Evolutionary conservation across 805 yeast genomes (phyloP), one percentile per base, ranked within the genome.

Genomic region (Candida odintsovae): DNA sequence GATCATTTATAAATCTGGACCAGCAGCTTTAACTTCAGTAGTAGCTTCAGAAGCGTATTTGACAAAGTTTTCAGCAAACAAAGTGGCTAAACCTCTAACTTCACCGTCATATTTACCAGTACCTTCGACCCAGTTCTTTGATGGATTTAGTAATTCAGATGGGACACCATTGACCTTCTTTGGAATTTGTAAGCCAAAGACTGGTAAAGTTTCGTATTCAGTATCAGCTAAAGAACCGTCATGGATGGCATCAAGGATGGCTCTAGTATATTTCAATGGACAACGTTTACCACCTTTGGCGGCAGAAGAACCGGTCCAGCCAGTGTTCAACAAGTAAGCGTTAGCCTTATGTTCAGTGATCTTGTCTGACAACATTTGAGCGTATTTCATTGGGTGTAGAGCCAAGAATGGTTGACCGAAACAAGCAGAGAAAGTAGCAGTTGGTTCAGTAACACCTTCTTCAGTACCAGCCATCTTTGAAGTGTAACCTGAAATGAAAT

Each of bases 391-490:
- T 69, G 99, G 99, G 72, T 92, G 99, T 69, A 92, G 76, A 31
- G 92, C 97, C 72, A 92, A 77, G 86, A 92, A 92, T 54, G 99
- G 99, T 76, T 92, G 98, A 65, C 98, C 99, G 69, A 90, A 92
- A 76, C 99, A 92, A 45, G 99, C 96, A 51, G 96, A 87, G 81
- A 92, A 92, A 18, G 97, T 89, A 47, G 97, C 96, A 70, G 87
- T 90, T 52, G 99, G 98, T 74, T 92, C 97, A 52, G 97, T 90
- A 56, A 92, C 88, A 71, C 99, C 99, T 69, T 88, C 95, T 73
- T 92, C 99, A 45, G 99, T 92, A 69, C 98, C 98, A 52, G 99
- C 97, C 96, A 92, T 92, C 81, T 94, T 92, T 47, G 98, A 92
- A 52, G 99, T 92, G 80, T 92, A 92, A 63, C 99, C 99, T 54